phyloP scores from a whole-genome alignment of 23 red algal species.

The Chondrus crispus region DNA sequence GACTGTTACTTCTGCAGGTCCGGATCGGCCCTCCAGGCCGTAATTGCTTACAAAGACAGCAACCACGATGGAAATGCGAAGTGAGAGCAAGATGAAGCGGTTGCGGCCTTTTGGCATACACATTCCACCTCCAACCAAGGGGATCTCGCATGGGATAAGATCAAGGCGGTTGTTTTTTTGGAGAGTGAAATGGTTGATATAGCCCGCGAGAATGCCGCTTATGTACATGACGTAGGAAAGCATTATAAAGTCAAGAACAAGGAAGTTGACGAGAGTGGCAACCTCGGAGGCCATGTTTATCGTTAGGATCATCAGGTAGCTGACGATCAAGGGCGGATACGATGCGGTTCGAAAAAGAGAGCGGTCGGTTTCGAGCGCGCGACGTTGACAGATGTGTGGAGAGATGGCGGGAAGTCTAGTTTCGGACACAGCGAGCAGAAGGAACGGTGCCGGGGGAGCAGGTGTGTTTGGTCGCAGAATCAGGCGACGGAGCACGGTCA shows the following conservation, averaged over 20 bases:
- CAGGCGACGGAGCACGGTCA: too few species aligned
- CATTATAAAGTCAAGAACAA: background rate
- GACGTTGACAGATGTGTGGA: too few species aligned
- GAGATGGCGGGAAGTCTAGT: too few species aligned
- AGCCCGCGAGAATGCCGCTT: background rate
- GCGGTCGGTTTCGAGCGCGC: too few species aligned
- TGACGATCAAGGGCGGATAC: too few species aligned
- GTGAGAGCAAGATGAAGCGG: background rate
- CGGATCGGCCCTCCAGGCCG: background rate
- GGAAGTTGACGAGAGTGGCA: background rate
- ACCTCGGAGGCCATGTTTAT: background rate
- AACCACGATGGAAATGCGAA: background rate
- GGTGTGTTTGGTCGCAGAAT: too few species aligned
- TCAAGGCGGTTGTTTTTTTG: background rate
- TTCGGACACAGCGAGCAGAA: too few species aligned
- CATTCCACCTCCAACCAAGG: background rate
- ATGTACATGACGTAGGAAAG: background rate
- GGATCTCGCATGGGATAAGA: background rate
- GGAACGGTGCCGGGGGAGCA: too few species aligned
- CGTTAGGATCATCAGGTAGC: too few species aligned
- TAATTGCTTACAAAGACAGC: background rate
- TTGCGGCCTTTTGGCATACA: background rate
- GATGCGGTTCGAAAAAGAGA: too few species aligned
- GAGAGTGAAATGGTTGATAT: background rate
- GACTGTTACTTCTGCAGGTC: background rate